These are phyloP conservation scores for Mangifera indica DNA, from an alignment of 345 rosid species.

Conservation along the genomic window DNA sequence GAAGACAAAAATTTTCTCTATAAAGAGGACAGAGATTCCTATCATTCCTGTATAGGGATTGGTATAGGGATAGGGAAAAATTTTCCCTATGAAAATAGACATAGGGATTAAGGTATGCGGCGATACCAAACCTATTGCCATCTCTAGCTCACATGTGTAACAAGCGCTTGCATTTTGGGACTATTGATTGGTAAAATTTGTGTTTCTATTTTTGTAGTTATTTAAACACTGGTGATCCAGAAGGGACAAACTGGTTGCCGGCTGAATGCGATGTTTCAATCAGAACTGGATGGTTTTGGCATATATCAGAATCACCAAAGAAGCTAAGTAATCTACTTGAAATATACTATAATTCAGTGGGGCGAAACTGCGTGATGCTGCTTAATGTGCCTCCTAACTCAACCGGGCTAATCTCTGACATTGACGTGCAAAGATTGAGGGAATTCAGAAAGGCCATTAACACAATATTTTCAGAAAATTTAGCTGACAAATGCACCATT, in stretches of 20 bases:
- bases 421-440: constrained; percentile 40
- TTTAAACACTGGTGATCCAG: constrained; percentile 55
- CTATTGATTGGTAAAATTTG: not conserved
- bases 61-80: too few species aligned
- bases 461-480: constrained; percentile 45
- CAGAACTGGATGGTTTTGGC: constrained; percentile 74
- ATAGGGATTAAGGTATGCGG: too few species aligned
- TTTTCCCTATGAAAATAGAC: too few species aligned
- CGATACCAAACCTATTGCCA: too few species aligned
- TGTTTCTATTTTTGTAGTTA: constrained; percentile 37
- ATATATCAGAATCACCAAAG: constrained; percentile 55
- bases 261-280: constrained; percentile 74
- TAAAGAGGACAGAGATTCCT: too few species aligned
- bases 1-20: too few species aligned
- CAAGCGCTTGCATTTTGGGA: not conserved
- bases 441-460: constrained; percentile 48
- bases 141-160: not conserved
- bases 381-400: constrained; percentile 70
- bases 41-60: too few species aligned
- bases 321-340: constrained; percentile 46
- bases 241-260: constrained; percentile 61
- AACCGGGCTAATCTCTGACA: constrained; percentile 57
- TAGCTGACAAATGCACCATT: constrained; percentile 39
- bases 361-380: constrained; percentile 58
- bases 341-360: constrained; percentile 67